Conservation (phyloP, 306 rosid genomes). For the Pyrus betulifolia region DNA sequence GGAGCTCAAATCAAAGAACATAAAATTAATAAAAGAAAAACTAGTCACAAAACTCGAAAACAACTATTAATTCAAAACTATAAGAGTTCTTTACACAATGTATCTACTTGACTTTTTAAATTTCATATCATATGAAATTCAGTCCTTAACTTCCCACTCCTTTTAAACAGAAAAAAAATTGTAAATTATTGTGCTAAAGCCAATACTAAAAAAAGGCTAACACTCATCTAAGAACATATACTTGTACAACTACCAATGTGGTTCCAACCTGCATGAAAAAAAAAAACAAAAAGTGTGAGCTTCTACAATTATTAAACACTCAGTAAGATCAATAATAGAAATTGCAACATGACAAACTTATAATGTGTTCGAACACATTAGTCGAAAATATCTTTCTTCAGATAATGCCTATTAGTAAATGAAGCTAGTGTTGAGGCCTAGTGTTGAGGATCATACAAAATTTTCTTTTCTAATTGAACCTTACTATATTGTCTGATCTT, state of each 20-base stretch:
- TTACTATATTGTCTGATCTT: too few species aligned
- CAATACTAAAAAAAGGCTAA: neutral
- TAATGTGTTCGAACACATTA: neutral
- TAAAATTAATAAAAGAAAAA: too few species aligned
- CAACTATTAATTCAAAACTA: neutral
- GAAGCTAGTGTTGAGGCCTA: too few species aligned
- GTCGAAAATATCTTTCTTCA: neutral
- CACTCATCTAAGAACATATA: slow-evolving; percentile 12
- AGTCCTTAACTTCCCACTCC: neutral
- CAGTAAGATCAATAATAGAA: neutral
- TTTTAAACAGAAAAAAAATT: neutral
- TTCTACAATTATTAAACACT: slow-evolving; percentile 9
- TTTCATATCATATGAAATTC: neutral
- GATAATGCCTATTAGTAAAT: too few species aligned
- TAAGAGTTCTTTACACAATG: neutral
- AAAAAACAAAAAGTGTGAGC: slow-evolving; percentile 15
- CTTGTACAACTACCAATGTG: slow-evolving; percentile 95
- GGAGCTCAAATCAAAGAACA: too few species aligned
- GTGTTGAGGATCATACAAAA: too few species aligned
- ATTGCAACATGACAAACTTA: neutral
- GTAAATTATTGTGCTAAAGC: neutral
- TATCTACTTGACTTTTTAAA: neutral
- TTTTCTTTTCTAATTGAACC: too few species aligned
- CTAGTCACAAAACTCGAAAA: neutral
- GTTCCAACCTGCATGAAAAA: slow-evolving; percentile 57